phyloP scores from a whole-genome alignment of 1,284 basidiomycete species.

The Jaminaea rosea region DNA sequence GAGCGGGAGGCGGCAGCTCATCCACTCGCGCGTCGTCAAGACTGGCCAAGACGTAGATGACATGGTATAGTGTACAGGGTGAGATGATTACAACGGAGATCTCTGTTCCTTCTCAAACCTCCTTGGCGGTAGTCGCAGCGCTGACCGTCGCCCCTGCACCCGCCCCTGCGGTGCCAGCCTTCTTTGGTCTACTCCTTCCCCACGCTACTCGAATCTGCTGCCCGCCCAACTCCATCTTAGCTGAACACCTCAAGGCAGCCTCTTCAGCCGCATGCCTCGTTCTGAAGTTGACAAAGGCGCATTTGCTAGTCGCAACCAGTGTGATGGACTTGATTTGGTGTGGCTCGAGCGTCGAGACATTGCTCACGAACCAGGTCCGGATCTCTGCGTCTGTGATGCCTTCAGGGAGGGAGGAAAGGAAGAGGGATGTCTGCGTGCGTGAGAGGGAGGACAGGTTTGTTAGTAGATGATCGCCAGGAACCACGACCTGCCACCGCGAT shows the following conservation, averaged over 20 bases:
- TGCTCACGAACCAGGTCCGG: slow-evolving; percentile 60
- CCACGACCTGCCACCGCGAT: not conserved
- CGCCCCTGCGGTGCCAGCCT: no score
- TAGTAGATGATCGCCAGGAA: no score
- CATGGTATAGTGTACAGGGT: no score
- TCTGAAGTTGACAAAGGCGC: slow-evolving; percentile 91
- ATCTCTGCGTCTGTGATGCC: slow-evolving; percentile 67
- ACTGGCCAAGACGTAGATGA: no score
- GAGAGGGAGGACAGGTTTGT: not conserved
- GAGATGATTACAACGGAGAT: no score
- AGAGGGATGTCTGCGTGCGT: slow-evolving; percentile 69
- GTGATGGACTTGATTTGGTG: slow-evolving; percentile 57
- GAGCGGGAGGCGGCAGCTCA: no score
- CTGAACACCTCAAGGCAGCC: slow-evolving; percentile 75
- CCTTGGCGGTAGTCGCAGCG: no score
- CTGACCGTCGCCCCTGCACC: no score
- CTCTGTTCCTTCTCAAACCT: no score
- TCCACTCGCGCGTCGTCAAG: no score
- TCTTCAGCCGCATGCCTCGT: slow-evolving; percentile 69
- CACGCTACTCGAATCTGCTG: slow-evolving; percentile 71
- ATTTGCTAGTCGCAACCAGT: slow-evolving; percentile 50
- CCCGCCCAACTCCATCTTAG: slow-evolving; percentile 74
- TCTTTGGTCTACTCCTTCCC: slow-evolving; percentile 53
- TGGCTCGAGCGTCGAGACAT: slow-evolving; percentile 42
- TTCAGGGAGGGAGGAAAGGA: slow-evolving; percentile 73